These are phyloP conservation scores for Colletotrichum liaoningense DNA, from an alignment of 2,329 filamentous ascomycete genomes.

Conservation along the genomic window DNA sequence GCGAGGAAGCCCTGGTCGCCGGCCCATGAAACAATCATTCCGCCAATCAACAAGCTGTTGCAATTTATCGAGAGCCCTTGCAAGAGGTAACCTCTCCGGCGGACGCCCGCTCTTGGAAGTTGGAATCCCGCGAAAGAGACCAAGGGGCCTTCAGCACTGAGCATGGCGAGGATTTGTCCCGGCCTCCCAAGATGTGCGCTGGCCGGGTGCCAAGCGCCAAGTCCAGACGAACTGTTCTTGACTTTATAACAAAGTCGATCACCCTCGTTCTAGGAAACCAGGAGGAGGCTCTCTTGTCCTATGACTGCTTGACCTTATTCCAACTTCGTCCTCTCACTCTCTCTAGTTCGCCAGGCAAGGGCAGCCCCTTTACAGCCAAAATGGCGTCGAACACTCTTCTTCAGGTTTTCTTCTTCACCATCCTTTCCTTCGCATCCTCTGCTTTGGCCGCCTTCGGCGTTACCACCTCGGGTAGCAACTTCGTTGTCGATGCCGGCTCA, in stretches of 20 bases:
- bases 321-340: not conserved
- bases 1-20: slow-evolving; percentile 16
- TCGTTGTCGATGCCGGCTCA: slow-evolving; percentile 60
- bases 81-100: slow-evolving; percentile 19
- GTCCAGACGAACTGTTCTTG: not conserved
- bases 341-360: slow-evolving; percentile 12
- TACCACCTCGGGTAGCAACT: slow-evolving; percentile 52
- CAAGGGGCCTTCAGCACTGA: not conserved
- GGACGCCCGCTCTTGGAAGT: slow-evolving; percentile 7
- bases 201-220: slow-evolving; percentile 9
- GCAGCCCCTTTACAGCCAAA: slow-evolving; percentile 5
- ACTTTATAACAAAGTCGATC: slow-evolving; percentile 15
- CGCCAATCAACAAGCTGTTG: slow-evolving; percentile 27
- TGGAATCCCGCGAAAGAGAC: slow-evolving; percentile 8
- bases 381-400: slow-evolving; percentile 31
- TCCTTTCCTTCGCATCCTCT: slow-evolving; percentile 41
- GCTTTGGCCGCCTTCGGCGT: slow-evolving; percentile 55
- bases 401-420: slow-evolving; percentile 38
- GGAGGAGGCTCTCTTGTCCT: not conserved
- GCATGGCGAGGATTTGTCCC: not conserved
- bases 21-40: slow-evolving; percentile 28
- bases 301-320: slow-evolving; percentile 8
- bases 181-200: not conserved
- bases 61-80: slow-evolving; percentile 6
- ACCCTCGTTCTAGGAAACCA: not conserved